phyloP scores from a whole-genome alignment of 768 basidiomycete genomes.

The Plicaturopsis crispa region DNA sequence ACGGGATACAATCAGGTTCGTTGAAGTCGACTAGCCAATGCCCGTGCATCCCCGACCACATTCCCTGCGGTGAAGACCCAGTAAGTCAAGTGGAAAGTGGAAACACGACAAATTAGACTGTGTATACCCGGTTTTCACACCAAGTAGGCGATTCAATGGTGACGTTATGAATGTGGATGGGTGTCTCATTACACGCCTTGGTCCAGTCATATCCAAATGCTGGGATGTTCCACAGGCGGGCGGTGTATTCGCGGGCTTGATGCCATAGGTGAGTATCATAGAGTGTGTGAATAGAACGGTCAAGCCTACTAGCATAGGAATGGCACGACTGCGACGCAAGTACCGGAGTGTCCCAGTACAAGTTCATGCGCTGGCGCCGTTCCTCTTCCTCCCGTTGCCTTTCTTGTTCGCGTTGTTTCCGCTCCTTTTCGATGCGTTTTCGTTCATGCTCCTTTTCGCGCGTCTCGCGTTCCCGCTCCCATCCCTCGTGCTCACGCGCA shows the following conservation, averaged over 20 bases:
- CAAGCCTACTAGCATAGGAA: too few species aligned
- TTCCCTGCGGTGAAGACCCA: background rate
- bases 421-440: constrained; percentile 9
- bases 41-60: constrained; percentile 9
- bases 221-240: constrained; percentile 16
- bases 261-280: too few species aligned
- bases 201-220: constrained; percentile 6
- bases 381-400: constrained; percentile 5
- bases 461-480: constrained; percentile 5
- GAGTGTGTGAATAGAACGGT: too few species aligned
- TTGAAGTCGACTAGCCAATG: constrained; percentile 14
- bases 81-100: background rate
- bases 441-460: constrained; percentile 7
- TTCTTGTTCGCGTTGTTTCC: constrained; percentile 1
- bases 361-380: constrained; percentile 7
- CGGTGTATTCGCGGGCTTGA: constrained; percentile 19
- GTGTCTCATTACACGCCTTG: background rate
- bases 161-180: background rate
- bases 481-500: too few species aligned
- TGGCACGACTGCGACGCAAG: constrained; percentile 14
- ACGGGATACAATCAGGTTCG: constrained; percentile 16
- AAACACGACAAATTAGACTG: background rate
- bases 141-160: background rate
- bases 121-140: background rate
- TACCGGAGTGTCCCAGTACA: constrained; percentile 7